Base-by-base conservation (phyloP, 2,329 filamentous ascomycete genomes). In the Trichoderma citrinoviride region DNA sequence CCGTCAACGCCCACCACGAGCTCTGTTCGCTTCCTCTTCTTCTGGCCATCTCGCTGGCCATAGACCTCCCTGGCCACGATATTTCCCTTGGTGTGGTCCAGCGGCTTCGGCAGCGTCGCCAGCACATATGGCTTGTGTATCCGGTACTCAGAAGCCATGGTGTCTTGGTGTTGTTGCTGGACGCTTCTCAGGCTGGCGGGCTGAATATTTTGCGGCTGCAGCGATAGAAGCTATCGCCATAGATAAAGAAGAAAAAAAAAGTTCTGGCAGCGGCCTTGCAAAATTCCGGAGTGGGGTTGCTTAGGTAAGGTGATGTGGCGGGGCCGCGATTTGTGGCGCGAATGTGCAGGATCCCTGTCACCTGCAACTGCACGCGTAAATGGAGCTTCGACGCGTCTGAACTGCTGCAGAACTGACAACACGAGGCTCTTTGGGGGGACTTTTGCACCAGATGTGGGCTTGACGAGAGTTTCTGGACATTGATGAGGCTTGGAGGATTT, bases 101-200 rank as follows among this genome's bases (percentile, higher is more conserved):
- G 79, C 3, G 86, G 85, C 47, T 81, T 78, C 12, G 87, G 86
- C 52, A 90, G 77, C 8, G 84, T 78, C 40, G 86, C 84, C 68
- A 90, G 78, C 66, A 87, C 82, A 71, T 86, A 88, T n/a, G 87
- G 87, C 77, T 83, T 83, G 73, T 88, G 85, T 64, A 89, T 82
- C 67, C 84, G 83, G 71, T 87, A 86, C 68, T 84, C 83, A 50
- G 83, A 82, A 69, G 84, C 80, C 85, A 87, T 87, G 33, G 70
- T 69, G 68, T 71, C 27, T 21, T 5, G 33, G 14, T 37, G 33
- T 15, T 33, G 49, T 29, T 52, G 49, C 49, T 33, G 49, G 33
- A 37, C 33, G 49, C 49, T 33, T 33, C 50, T 46, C 19, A 8
- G 65, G 44, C 19, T 41, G 29, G 19, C 29, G 21, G 23, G 55